Evolutionary conservation across 2,329 filamentous ascomycete species (phyloP), one percentile per base, ranked within the genome.

Genomic region (Aspergillus texensis): DNA sequence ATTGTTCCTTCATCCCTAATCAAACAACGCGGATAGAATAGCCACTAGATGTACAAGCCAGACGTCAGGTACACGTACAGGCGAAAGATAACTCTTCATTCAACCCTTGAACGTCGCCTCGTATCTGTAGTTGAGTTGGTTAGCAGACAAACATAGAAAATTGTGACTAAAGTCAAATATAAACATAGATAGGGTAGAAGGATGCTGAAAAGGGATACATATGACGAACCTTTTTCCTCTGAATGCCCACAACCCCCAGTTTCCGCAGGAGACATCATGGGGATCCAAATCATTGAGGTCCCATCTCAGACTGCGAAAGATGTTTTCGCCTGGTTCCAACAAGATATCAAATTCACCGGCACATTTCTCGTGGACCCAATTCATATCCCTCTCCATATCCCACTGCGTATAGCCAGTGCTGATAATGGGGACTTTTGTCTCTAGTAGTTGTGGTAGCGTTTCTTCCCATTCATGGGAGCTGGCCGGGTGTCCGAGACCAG

Each of bases 191-290:
- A 52, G 26, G 10, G 10, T 21, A 14, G 45, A 30, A 30, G 21
- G 24, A 16, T 32, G 26, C 16, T 48, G 26, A 45, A 11, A 52
- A 19, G 10, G 48, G 64, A 10, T 36, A 57, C n/a, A 48, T 48
- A 24, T 48, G 24, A 71, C 87, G 71, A 86, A 97, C 88, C 94
- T 91, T 88, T 99, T 99, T 71, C 95, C 95, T 80, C 95, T 88
- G 83, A 99, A 99, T 16, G 91, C 93, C 93, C 96, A 99, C 2
- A 97, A 84, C 12, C 95, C 95, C 93, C 93, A 99, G 79, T 99
- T 99, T 61, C 95, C 94, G 74, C 93, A 96, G 71, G 90, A 97
- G 66, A 98, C 84, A 78, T 98, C 95, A 75, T 96, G 92, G 8
- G 94, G 94, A 76, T 97, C 95, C 67, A 95, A 82, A 74, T 99